These are phyloP conservation scores for Grammothele lineata DNA, from an alignment of 768 basidiomycete genomes.

Conservation along the genomic window DNA sequence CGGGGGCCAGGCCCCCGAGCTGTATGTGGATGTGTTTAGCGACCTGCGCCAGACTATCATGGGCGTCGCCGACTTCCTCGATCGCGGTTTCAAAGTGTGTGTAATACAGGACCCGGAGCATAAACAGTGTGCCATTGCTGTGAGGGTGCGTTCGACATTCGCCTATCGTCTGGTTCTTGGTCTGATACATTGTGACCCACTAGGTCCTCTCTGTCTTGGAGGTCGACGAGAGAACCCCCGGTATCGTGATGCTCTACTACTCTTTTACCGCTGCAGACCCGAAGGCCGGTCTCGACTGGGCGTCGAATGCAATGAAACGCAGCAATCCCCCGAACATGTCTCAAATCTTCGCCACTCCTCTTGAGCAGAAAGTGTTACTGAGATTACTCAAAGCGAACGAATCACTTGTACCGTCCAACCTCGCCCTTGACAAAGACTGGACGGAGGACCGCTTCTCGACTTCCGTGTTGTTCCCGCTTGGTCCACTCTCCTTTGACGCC, in stretches of 20 bases:
- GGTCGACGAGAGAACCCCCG: slow-evolving; percentile 11
- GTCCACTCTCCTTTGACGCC: slow-evolving; percentile 32
- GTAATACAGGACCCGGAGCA: slow-evolving; percentile 10
- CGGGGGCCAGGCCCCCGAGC: not conserved
- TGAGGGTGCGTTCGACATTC: slow-evolving; percentile 3
- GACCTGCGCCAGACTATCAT: slow-evolving; percentile 15
- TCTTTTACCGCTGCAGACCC: not conserved
- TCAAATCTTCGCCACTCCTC: slow-evolving; percentile 13
- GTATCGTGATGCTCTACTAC: slow-evolving; percentile 14
- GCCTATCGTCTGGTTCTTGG: too few relatives aligned
- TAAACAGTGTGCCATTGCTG: slow-evolving; percentile 3
- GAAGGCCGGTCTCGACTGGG: slow-evolving; percentile 2
- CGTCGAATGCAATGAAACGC: too few relatives aligned
- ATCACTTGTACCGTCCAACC: slow-evolving; percentile 26
- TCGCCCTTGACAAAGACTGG: slow-evolving; percentile 17
- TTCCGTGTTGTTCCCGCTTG: slow-evolving; percentile 36
- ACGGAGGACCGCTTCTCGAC: slow-evolving; percentile 24
- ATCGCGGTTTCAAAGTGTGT: slow-evolving; percentile 4
- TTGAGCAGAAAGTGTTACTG: slow-evolving; percentile 32
- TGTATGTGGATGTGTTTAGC: slow-evolving; percentile 10
- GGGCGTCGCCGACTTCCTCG: slow-evolving; percentile 5
- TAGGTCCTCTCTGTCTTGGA: slow-evolving; percentile 13
- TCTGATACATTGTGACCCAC: too few relatives aligned
- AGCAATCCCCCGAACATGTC: not conserved
- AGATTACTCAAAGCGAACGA: slow-evolving; percentile 30